Percentiles rank a stretch among this genome's conserved stretches.
phyloP scores from a whole-genome alignment of 2,329 filamentous ascomycete species.

The Periconia macrospinosa region DNA sequence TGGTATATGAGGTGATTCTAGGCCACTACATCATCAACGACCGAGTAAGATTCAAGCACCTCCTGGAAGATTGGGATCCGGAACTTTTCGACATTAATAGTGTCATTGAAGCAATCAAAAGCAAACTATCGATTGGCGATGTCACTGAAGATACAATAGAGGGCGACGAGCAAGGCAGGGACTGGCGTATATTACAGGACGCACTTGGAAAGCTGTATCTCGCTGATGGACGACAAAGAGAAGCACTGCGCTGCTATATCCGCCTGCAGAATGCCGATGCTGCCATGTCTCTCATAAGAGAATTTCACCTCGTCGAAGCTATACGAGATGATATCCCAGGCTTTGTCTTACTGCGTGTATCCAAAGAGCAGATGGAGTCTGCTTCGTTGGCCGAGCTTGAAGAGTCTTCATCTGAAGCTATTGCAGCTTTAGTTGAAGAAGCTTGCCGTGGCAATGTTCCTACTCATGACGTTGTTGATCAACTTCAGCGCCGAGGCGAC shows the following conservation, averaged over 20 bases:
- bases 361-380: conserved; percentile 66
- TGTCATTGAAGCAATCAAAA: conserved; percentile 77
- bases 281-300: conserved; percentile 81
- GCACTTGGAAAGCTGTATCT: conserved; percentile 83
- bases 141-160: conserved; percentile 76
- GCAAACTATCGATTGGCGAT: conserved; percentile 76
- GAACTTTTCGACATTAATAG: conserved; percentile 80
- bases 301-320: conserved; percentile 87
- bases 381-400: conserved; percentile 73
- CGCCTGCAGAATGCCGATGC: conserved; percentile 88
- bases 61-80: conserved; percentile 81
- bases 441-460: conserved; percentile 85
- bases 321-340: conserved; percentile 87
- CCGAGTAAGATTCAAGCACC: conserved; percentile 71
- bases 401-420: conserved; percentile 78
- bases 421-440: conserved; percentile 85
- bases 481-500: conserved; percentile 67
- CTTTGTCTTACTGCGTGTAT: conserved; percentile 84
- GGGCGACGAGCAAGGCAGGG: conserved; percentile 69
- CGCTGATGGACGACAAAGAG: conserved; percentile 75
- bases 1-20: conserved; percentile 86
- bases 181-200: conserved; percentile 90
- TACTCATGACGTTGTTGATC: conserved; percentile 74
- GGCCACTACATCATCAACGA: conserved; percentile 84
- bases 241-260: conserved; percentile 88